Evolutionary conservation across 177 flowering plant genomes (phyloP), one percentile per base, ranked within the genome.

Genomic region (Vitis hybrid): DNA sequence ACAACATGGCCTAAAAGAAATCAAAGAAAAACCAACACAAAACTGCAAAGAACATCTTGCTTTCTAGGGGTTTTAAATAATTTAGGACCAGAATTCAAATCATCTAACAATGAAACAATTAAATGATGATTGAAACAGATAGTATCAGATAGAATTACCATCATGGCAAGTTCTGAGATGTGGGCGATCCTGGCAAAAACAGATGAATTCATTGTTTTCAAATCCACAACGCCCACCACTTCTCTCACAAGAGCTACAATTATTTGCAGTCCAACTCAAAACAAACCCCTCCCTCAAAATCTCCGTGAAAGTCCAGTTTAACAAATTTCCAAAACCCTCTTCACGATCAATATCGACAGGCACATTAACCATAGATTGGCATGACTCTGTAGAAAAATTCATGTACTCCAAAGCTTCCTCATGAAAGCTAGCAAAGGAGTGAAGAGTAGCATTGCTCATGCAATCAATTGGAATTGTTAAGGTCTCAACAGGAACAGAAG

Each of bases 241-340:
- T 18, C 19, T 18, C 19, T 18, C 19, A 18, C 19, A 18, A 18
- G 19, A 18, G 19, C 19, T 18, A 18, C 19, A 18, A 18, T 18
- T 18, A 18, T 18, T 18, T 18, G 19, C 19, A 18, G 19, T 71
- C 88, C 85, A 84, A 49, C 76, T 72, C 79, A 86, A 66, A 27
- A 77, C 3, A 68, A 86, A 81, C 48, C 88, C 88, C 72, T 55
- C 74, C 69, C 67, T 69, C 73, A 82, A 51, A 56, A 82, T 27
- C 8, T 75, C 79, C 8, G 55, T 68, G 61, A 76, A 76, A 66
- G 66, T 78, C 78, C 70, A 83, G 10, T 60, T 2, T 65, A 56
- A 1, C 66, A 78, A 52, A 13, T 24, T 65, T 6, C 17, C 11
- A 2, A 65, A 2, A 68, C 50, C 27, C 17, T 10, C 52, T 4